Evolutionary conservation across 352 stramenopile genomes (phyloP).

Genomic region (Halophytophthora batemanensis): DNA sequence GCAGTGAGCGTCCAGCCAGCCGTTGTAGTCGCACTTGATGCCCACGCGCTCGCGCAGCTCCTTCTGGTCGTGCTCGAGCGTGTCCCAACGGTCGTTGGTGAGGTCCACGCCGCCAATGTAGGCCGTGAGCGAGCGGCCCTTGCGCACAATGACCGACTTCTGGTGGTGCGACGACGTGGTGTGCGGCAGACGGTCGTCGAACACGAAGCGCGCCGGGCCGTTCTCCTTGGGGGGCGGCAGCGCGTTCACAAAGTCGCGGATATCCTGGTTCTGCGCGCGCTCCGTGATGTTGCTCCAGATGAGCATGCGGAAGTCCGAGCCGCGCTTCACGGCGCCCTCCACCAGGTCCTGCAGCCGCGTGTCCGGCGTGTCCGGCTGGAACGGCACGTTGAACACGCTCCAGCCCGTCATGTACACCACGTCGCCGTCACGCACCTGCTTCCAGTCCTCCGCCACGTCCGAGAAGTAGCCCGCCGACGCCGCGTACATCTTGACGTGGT

Average conservation of each 20-base stretch:
- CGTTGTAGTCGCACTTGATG: conserved; percentile 38
- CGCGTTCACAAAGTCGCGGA: conserved; percentile 55
- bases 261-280: conserved; percentile 43
- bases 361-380: conserved; percentile 38
- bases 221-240: conserved; percentile 25
- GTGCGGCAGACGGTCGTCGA: conserved; percentile 62
- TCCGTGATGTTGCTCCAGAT: conserved; percentile 67
- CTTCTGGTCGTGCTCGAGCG: conserved; percentile 46
- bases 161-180: conserved; percentile 63
- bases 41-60: conserved; percentile 33
- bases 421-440: conserved; percentile 21
- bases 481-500: conserved; percentile 49
- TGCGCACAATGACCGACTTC: conserved; percentile 59
- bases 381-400: conserved; percentile 58
- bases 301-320: conserved; percentile 49
- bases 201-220: conserved; percentile 42
- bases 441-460: conserved; percentile 45
- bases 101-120: conserved; percentile 60
- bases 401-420: conserved; percentile 57
- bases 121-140: conserved; percentile 30
- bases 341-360: conserved; percentile 37
- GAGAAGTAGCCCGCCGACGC: conserved; percentile 48
- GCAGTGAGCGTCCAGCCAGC: conserved; percentile 53
- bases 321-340: conserved; percentile 28
- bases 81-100: conserved; percentile 61